Base-by-base conservation (phyloP, 139 green algal species). In the Marvania coccoides region DNA sequence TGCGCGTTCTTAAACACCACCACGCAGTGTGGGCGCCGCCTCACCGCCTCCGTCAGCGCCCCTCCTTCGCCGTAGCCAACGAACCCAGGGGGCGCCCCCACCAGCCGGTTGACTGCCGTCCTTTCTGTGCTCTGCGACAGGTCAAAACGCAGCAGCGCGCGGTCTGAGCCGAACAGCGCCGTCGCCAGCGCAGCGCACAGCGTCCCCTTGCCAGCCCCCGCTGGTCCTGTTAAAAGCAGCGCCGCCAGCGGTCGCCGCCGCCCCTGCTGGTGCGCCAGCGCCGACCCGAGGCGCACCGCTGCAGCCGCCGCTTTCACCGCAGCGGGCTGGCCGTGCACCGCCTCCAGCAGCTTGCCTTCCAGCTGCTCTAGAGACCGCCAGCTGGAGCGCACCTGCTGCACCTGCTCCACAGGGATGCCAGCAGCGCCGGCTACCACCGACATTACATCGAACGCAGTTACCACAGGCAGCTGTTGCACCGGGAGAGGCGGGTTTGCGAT, bases 21-120 rank as follows among this genome's bases (percentile, higher is more conserved):
- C 37, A 92, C 75, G 23, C 72, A 73, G 68, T 92, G 87, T 8
- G 79, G 75, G 28, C 73, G 53, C 69, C 85, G 33, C 83, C 84
- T 83, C 57, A 90, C 73, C 7, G 81, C 73, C 28, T 90, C 74
- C 73, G 77, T 76, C 13, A 76, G 60, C 37, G 57, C 19, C 1
- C 84, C 82, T 13, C 82, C 77, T 33, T 85, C 71, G 19, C 81
- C 77, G 47, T 81, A 86, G 45, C 87, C 87, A 14, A 94, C 74
- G 59, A 89, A 94, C 3, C 88, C 87, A 5, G 89, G 89, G 0
- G 89, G 87, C 1, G 89, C 83, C 23, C 89, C 89, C 51, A 96
- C 77, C 61, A 96, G 76, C n/a, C 82, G 72, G n/a, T 69, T 67
- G 1, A 93, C 68, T 28, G 77, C 83, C 63, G 89, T 84, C 12